Evolutionary conservation across 163 green algal genomes (phyloP), one percentile per base, ranked within the genome.

Genomic region (Botryococcus braunii): DNA sequence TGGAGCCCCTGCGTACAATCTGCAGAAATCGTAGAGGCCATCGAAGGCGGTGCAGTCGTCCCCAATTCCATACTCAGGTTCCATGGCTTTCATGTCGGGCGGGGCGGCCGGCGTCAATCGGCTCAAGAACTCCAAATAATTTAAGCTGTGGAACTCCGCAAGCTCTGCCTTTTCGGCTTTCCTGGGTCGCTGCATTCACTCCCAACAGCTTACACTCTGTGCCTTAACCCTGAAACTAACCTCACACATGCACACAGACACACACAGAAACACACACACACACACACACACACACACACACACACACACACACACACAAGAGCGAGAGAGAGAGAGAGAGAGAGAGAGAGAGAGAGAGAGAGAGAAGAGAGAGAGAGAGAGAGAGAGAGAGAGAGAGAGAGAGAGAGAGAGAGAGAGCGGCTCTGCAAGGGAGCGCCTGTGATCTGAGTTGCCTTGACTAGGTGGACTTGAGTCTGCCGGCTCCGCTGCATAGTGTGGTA

Each of bases 21-120:
- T 76, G 73, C 84, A 97, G 79, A 96, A 99, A 32, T 96, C 71
- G 38, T 87, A 97, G 52, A 98, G 77, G 23, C 92, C 90, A 62
- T 96, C 85, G 73, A 99, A 99, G 1, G 96, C 84, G 21, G 94
- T 93, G 72, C 92, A 98, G 81, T 98, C 92, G 27, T 97, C 91
- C n/a, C 79, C 80, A 55, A 97, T 77, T 73, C 95, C 96, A 75
- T 88, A 87, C 63, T 49, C 9, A 4, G 34, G 5, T 32, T 7
- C 25, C 11, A 65, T 49, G 58, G 32, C 11, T 27, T 4, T 36
- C 56, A 38, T 31, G 23, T 11, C 56, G 56, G 39, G 5, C 9
- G 8, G 5, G 5, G 39, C 5, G 8, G 39, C 8, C 4, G 83
- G 82, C 4, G 75, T 87, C 29, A 87, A 77, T 5, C 62, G 73